phyloP scores from a whole-genome alignment of 805 yeast species.

The Zygoascus bituminiphila region DNA sequence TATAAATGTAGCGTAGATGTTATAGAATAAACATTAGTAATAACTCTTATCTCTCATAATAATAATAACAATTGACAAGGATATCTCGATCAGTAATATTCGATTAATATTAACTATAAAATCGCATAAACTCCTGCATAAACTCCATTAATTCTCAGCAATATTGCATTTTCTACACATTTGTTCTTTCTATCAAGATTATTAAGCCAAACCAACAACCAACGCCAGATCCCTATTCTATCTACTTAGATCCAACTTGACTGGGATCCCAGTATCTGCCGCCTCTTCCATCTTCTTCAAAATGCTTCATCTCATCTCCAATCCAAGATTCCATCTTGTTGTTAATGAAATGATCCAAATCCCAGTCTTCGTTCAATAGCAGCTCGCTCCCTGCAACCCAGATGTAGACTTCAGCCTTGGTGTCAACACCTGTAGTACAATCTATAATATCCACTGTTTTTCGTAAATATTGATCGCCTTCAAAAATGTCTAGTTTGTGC shows the following conservation, averaged over 20 bases:
- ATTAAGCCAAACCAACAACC: no score
- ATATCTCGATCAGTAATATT: no score
- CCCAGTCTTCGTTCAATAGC: slow-evolving; percentile 19
- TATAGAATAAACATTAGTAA: no score
- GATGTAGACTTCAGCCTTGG: slow-evolving; percentile 14
- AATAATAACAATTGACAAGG: no score
- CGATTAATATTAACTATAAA: no score
- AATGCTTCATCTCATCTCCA: slow-evolving; percentile 13
- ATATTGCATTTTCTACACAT: no score
- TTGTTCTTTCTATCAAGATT: no score
- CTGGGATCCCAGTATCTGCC: slow-evolving; percentile 12
- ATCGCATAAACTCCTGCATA: no score
- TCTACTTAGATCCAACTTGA: not conserved
- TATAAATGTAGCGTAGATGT: no score
- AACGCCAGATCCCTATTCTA: not conserved
- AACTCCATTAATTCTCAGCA: no score
- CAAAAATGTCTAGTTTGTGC: slow-evolving; percentile 19
- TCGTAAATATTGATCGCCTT: slow-evolving; percentile 22
- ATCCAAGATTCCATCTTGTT: slow-evolving; percentile 18
- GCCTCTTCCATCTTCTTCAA: slow-evolving; percentile 10
- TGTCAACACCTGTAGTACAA: not conserved
- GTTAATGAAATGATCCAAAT: slow-evolving; percentile 15
- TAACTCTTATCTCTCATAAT: no score
- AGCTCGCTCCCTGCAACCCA: slow-evolving; percentile 16
- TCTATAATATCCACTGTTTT: slow-evolving; percentile 12